Conservation (phyloP, 2,329 filamentous ascomycete species). For the Talaromyces marneffei region DNA sequence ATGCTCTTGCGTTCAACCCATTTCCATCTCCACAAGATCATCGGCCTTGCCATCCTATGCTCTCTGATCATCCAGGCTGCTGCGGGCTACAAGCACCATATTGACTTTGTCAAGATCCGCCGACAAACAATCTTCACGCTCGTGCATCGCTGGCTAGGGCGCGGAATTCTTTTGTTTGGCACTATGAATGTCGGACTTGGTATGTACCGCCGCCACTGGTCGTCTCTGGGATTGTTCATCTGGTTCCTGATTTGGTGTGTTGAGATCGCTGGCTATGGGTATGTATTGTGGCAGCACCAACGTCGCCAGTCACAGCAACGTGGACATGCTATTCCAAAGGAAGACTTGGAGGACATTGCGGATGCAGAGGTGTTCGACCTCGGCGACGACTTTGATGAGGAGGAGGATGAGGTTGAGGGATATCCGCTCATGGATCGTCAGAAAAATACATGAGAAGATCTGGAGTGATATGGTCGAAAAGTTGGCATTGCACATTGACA, state of each 20-base stretch:
- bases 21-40: constrained; percentile 14
- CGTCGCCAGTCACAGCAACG: constrained; percentile 9
- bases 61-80: constrained; percentile 13
- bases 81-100: constrained; percentile 16
- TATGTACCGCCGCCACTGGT: constrained; percentile 15
- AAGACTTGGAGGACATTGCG: constrained; percentile 5
- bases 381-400: constrained; percentile 11
- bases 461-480: neutral
- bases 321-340: neutral
- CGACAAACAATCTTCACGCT: constrained; percentile 13
- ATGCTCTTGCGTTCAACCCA: constrained; percentile 14
- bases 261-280: constrained; percentile 11
- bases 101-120: constrained; percentile 15
- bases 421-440: constrained; percentile 14
- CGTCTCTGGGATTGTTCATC: constrained; percentile 4
- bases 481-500: neutral
- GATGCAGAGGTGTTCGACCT: constrained; percentile 13
- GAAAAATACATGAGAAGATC: neutral
- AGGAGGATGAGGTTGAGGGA: constrained; percentile 12
- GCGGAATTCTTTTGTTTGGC: constrained; percentile 12
- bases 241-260: constrained; percentile 13
- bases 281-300: constrained; percentile 9
- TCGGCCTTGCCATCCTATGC: constrained; percentile 11
- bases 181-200: constrained; percentile 15
- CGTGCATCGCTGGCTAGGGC: constrained; percentile 14